These are phyloP conservation scores for Lonicera japonica DNA, from an alignment of 129 eudicot genomes.

Conservation along the genomic window DNA sequence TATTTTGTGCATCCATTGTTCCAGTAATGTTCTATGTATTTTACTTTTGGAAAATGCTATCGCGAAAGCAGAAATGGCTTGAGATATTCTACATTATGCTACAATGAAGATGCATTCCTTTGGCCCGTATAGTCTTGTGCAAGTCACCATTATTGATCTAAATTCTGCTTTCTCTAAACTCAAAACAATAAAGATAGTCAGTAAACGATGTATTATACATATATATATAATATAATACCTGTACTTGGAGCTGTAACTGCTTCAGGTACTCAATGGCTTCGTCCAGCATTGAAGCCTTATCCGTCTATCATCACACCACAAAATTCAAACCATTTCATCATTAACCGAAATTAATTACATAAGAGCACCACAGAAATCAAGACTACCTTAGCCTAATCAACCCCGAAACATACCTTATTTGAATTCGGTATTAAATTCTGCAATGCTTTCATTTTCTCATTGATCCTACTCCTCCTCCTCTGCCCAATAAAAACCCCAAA, in stretches of 20 bases:
- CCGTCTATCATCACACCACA: conserved; percentile 41
- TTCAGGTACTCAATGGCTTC: conserved; percentile 92
- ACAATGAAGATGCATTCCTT: no score
- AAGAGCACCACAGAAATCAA: neutral
- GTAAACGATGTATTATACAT: no score
- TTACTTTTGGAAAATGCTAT: no score
- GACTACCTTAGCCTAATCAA: neutral
- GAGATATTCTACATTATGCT: no score
- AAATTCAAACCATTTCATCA: no score
- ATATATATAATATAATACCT: conserved; percentile 30
- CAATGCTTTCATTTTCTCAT: conserved; percentile 94
- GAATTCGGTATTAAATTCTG: conserved; percentile 92
- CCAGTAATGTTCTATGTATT: no score
- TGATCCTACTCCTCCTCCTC: conserved; percentile 96
- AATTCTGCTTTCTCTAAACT: no score
- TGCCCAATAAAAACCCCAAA: conserved; percentile 18
- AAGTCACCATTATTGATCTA: no score
- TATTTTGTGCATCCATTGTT: no score
- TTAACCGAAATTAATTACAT: neutral
- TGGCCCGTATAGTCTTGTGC: no score
- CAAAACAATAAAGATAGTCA: no score
- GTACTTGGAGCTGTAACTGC: conserved; percentile 98
- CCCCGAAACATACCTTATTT: conserved; percentile 52
- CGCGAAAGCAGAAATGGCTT: no score
- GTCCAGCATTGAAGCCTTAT: conserved; percentile 95